Evolutionary conservation across 495 filamentous ascomycete species (phyloP).

Genomic region (Sporormia fimetaria): DNA sequence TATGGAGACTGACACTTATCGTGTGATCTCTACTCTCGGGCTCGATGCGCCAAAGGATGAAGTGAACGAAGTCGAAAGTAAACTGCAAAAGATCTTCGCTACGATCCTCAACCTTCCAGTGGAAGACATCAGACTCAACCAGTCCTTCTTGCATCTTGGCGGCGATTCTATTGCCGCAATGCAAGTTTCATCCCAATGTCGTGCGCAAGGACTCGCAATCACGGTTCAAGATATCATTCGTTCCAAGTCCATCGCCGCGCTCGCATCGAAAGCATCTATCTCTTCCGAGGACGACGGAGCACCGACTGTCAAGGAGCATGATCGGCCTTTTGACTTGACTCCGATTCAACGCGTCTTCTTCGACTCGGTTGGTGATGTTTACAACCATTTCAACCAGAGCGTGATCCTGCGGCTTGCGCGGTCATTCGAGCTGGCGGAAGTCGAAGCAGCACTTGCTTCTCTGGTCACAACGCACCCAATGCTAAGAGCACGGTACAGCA

Average conservation of each 20-base stretch:
- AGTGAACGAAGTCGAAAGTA: slow-evolving; percentile 13
- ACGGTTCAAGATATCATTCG: slow-evolving; percentile 26
- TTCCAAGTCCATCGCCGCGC: slow-evolving; percentile 17
- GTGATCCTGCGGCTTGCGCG: slow-evolving; percentile 48
- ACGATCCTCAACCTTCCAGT: slow-evolving; percentile 17
- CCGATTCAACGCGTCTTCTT: slow-evolving; percentile 67
- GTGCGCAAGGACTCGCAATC: slow-evolving; percentile 16
- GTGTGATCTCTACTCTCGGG: slow-evolving; percentile 11
- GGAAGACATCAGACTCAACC: slow-evolving; percentile 15
- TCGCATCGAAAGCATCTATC: slow-evolving; percentile 11
- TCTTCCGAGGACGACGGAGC: slow-evolving; percentile 29
- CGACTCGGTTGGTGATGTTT: slow-evolving; percentile 40
- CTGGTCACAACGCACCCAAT: slow-evolving; percentile 57
- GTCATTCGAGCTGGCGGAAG: slow-evolving; percentile 36
- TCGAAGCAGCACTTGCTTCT: slow-evolving; percentile 45
- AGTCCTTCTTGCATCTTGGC: slow-evolving; percentile 24
- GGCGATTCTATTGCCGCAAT: slow-evolving; percentile 27
- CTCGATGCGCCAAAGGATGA: slow-evolving; percentile 6
- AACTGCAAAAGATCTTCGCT: slow-evolving; percentile 18
- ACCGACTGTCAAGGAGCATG: slow-evolving; percentile 12
- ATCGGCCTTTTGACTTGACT: slow-evolving; percentile 45
- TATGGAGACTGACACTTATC: slow-evolving; percentile 14
- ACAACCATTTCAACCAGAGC: slow-evolving; percentile 66
- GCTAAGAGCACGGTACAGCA: slow-evolving; percentile 54
- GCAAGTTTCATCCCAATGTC: slow-evolving; percentile 22